A percentile compares a stretch with the other conserved stretches of the same genome.
These are phyloP conservation scores for Magnaporthiopsis rhizophila DNA, from an alignment of 2,329 filamentous ascomycete species.

Conservation along the genomic window DNA sequence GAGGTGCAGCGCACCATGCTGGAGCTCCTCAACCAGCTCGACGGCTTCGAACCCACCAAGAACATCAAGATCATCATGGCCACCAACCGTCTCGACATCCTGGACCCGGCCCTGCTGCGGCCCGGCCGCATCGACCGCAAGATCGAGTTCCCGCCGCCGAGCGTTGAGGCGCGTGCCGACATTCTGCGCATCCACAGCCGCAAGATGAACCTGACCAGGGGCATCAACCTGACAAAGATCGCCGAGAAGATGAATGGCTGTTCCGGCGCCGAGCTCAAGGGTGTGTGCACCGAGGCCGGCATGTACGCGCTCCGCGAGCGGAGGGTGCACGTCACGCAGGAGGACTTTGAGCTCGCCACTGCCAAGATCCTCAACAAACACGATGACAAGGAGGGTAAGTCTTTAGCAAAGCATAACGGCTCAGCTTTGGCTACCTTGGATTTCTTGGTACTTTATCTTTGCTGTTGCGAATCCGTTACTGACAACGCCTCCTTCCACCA, in stretches of 20 bases:
- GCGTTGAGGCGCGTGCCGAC: constrained; percentile 90
- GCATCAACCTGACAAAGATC: constrained; percentile 96
- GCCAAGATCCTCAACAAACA: constrained; percentile 99
- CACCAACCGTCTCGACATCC: constrained; percentile 93
- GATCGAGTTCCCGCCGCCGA: constrained; percentile 97
- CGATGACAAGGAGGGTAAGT: constrained; percentile 78
- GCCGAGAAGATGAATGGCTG: constrained; percentile 99
- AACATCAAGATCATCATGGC: constrained; percentile 99
- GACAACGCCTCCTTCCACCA: neutral
- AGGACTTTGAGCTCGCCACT: constrained; percentile 96
- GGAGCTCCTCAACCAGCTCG: constrained; percentile 94
- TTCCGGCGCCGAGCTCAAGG: constrained; percentile 94
- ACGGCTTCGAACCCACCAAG: constrained; percentile 98
- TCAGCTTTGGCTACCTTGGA: too few relatives aligned
- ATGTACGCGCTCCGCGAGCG: constrained; percentile 97
- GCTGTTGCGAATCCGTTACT: constrained; percentile 24
- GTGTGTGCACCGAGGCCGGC: constrained; percentile 95
- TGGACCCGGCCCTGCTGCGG: constrained; percentile 87
- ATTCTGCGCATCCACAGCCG: constrained; percentile 96
- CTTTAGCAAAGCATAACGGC: neutral
- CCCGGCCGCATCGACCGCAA: constrained; percentile 98
- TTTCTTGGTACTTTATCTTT: neutral
- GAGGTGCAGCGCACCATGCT: constrained; percentile 99
- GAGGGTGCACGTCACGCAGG: constrained; percentile 95
- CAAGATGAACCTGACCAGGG: constrained; percentile 96